These are phyloP conservation scores for Malus sieversii DNA, from an alignment of 306 rosid species.

Conservation along the genomic window DNA sequence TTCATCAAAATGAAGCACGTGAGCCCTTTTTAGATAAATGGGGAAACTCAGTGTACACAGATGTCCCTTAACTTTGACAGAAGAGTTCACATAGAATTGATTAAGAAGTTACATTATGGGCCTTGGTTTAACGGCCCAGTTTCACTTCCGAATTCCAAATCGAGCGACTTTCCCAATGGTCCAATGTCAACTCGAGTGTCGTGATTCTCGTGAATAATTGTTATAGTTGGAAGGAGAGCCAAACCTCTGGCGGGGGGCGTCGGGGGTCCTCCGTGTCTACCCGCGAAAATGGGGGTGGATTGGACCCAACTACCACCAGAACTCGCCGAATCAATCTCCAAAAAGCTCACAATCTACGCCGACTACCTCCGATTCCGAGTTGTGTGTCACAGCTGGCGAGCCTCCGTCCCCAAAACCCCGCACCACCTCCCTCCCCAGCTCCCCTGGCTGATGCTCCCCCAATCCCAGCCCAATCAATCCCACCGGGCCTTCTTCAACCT, in stretches of 20 bases:
- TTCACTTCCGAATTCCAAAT: background rate
- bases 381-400: slow-evolving; percentile 44
- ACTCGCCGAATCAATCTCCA: slow-evolving; percentile 37
- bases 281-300: slow-evolving; percentile 23
- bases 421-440: slow-evolving; percentile 57
- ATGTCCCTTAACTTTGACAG: no score
- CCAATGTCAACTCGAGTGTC: background rate
- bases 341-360: slow-evolving; percentile 25
- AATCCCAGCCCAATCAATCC: slow-evolving; percentile 15
- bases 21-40: background rate
- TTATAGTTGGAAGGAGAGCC: background rate
- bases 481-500: slow-evolving; percentile 43
- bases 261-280: background rate
- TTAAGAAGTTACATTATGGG: no score
- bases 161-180: background rate
- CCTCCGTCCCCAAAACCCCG: slow-evolving; percentile 35
- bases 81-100: no score
- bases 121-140: background rate
- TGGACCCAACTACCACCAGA: slow-evolving; percentile 55
- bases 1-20: no score
- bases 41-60: no score
- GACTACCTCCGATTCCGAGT: slow-evolving; percentile 50
- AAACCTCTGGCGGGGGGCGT: no score
- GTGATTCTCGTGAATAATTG: background rate
- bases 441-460: slow-evolving; percentile 68